Percentiles rank a stretch among this genome's conserved stretches.
These are phyloP conservation scores for Claviceps sp. DNA, from an alignment of 2,329 filamentous ascomycete genomes.

Conservation along the genomic window DNA sequence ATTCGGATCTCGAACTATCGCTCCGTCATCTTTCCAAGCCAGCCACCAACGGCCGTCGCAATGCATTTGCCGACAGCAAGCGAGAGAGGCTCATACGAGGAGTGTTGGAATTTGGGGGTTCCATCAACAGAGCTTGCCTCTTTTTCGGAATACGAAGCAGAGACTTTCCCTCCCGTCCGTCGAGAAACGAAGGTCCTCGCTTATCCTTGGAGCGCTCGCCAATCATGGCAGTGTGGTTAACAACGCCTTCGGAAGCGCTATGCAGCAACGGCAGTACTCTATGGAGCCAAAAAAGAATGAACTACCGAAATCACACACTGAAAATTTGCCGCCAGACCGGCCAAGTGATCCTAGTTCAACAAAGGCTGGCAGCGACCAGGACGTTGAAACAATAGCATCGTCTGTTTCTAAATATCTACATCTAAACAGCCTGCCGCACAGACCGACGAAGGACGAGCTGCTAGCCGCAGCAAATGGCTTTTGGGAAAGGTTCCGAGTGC, in stretches of 20 bases:
- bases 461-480: conserved; percentile 85
- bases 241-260: background rate
- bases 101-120: no score
- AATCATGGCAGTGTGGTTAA: background rate
- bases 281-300: background rate
- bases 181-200: background rate
- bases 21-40: background rate
- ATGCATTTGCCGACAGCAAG: background rate
- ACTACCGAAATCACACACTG: background rate
- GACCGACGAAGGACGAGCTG: conserved; percentile 86
- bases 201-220: background rate
- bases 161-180: background rate
- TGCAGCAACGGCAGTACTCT: background rate
- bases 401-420: conserved; percentile 48
- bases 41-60: conserved; percentile 2
- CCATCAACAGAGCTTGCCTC: background rate
- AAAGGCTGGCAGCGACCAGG: conserved; percentile 7
- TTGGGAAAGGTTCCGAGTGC: conserved; percentile 76
- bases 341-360: background rate
- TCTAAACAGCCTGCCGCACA: conserved; percentile 60
- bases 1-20: conserved; percentile 1
- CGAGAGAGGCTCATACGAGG: background rate
- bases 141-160: background rate
- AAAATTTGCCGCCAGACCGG: background rate
- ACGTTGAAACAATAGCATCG: conserved; percentile 30